Base-by-base conservation (phyloP, 2,329 filamentous ascomycete species). In the Sclerotinia borealis region DNA sequence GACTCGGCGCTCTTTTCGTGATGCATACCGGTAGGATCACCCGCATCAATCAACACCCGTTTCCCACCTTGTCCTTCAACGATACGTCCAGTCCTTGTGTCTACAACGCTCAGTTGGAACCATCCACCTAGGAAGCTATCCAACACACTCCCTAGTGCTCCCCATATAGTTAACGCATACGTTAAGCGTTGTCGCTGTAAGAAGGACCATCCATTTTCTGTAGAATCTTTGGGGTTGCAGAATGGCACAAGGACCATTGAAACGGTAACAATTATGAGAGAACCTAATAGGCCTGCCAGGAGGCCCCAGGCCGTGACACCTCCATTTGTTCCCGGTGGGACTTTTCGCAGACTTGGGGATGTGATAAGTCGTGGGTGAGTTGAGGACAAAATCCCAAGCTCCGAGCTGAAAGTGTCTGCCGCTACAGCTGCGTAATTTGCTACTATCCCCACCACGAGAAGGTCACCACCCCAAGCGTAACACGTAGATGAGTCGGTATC, bases 401-500 rank as follows among this genome's bases (percentile, higher is more conserved):
- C 95, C 13, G 92, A 96, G 63, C 90, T 93, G 75, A 97, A 95
- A 0, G 95, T 99, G 75, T 99, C 95, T 56, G 93, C 91, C 25
- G 92, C 87, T 11, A 96, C 92, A 55, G 91, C 91, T 31, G 92
- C 93, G 73, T 99, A 99, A 78, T 96, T 93, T 48, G 86, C 85
- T 68, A 90, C 84, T 68, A 89, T 87, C 15, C 87, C 87, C 25
- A 89, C 72, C 13, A 88, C 78, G 4, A 88, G 78, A 6, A 89
- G 74, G 70, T 88, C 86, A 41, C 86, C 86, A 55, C 79, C 79
- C 83, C 83, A 87, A 0, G 80, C 76, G 72, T 79, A 88, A 76
- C 85, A 88, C 36, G 68, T 41, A 74, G 72, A 67, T 6, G 66
- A 66, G 19, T 62, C 43, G 31, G 54, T 34, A 27, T 58, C 59